phyloP scores from a whole-genome alignment of 2,329 filamentous ascomycete genomes.

The Cordyceps cicadae region DNA sequence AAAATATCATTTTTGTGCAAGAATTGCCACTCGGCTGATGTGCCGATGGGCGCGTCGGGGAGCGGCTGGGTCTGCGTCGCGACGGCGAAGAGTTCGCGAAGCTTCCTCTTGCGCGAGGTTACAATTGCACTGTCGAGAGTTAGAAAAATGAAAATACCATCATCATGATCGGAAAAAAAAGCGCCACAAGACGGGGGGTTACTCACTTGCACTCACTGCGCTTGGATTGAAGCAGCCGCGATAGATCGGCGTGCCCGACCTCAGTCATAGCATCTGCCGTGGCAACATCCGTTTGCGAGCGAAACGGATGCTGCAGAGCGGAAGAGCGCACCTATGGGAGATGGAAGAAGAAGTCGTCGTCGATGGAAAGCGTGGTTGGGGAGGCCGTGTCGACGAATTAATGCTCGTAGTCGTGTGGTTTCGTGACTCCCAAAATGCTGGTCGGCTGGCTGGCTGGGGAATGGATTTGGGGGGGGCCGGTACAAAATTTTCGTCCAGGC shows the following conservation, averaged over 20 bases:
- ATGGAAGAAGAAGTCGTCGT: conserved; percentile 20
- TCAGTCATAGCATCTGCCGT: conserved; percentile 62
- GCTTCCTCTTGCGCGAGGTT: conserved; percentile 81
- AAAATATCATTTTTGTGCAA: conserved; percentile 49
- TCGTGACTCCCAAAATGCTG: conserved; percentile 8
- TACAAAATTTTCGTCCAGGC: conserved; percentile 23
- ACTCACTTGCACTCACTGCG: conserved; percentile 54
- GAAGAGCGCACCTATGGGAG: conserved; percentile 20
- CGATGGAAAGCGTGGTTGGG: conserved; percentile 25
- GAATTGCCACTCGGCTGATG: conserved; percentile 46
- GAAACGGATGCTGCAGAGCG: conserved; percentile 45
- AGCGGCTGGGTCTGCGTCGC: conserved; percentile 60
- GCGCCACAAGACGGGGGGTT: conserved; percentile 35
- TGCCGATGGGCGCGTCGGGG: conserved; percentile 46
- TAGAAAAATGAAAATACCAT: conserved; percentile 37
- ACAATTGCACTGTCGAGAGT: conserved; percentile 56
- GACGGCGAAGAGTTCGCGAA: conserved; percentile 76
- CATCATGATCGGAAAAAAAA: conserved; percentile 40
- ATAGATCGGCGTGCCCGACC: conserved; percentile 58
- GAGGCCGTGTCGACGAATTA: conserved; percentile 26
- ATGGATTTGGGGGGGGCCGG: conserved; percentile 6
- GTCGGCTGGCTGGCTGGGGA: not conserved
- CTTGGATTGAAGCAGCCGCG: conserved; percentile 58
- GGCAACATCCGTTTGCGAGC: conserved; percentile 61
- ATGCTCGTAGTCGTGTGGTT: not conserved